These are phyloP conservation scores for Termitomyces sp. DNA, from an alignment of 768 basidiomycete genomes.

Conservation along the genomic window DNA sequence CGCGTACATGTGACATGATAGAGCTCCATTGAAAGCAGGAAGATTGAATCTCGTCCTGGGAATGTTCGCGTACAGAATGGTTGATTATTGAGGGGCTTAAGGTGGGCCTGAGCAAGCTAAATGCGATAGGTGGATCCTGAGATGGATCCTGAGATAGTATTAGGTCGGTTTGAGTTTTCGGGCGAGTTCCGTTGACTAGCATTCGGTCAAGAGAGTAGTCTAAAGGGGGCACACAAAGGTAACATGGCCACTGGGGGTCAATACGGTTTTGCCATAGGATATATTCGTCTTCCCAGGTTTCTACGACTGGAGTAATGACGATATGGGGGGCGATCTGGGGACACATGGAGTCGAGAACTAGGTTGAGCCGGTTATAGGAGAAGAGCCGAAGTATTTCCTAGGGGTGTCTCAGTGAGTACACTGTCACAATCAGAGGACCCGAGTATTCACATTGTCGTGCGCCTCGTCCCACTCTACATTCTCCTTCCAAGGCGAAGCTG, in stretches of 20 bases:
- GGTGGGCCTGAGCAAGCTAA: neutral
- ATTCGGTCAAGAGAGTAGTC: slow-evolving; percentile 8
- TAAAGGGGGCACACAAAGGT: slow-evolving; percentile 29
- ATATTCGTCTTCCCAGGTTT: slow-evolving; percentile 27
- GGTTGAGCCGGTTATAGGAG: slow-evolving; percentile 23
- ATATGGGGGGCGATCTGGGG: slow-evolving; percentile 43
- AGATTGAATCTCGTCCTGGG: neutral
- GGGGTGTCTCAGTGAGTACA: neutral
- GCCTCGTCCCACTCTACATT: slow-evolving; percentile 9
- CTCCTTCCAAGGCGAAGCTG: neutral
- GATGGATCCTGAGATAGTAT: neutral
- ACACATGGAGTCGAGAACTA: slow-evolving; percentile 38
- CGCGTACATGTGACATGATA: slow-evolving; percentile 18
- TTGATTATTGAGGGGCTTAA: slow-evolving; percentile 21
- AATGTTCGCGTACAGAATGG: slow-evolving; percentile 19
- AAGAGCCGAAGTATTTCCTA: slow-evolving; percentile 23
- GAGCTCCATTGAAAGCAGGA: slow-evolving; percentile 1
- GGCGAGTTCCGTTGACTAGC: neutral
- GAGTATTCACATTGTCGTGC: slow-evolving; percentile 11
- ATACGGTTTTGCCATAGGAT: slow-evolving; percentile 30
- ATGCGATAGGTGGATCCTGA: neutral
- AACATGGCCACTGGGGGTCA: slow-evolving; percentile 26
- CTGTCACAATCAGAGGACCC: neutral
- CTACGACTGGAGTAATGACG: slow-evolving; percentile 43
- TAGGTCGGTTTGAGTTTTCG: neutral